Conservation (phyloP, 306 rosid species). For the Vicia faba region DNA sequence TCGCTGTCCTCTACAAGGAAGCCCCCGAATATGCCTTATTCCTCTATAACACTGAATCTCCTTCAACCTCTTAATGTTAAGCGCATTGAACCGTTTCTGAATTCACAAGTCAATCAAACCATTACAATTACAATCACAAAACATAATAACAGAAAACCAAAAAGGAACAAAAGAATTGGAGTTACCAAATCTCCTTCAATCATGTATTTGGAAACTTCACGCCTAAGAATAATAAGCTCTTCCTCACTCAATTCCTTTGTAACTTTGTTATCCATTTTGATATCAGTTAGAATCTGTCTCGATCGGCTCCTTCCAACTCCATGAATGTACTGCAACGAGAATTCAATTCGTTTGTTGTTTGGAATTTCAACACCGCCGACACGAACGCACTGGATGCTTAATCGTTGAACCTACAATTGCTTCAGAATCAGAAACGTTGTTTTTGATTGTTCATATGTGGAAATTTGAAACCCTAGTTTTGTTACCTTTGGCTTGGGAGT, state of each 20-base stretch:
- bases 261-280: slow-evolving; percentile 73
- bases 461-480: slow-evolving; percentile 14
- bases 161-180: not conserved
- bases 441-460: not conserved
- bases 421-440: not conserved
- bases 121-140: not conserved
- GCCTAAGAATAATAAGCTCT: slow-evolving; percentile 75
- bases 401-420: slow-evolving; percentile 39
- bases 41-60: slow-evolving; percentile 97
- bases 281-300: slow-evolving; percentile 62
- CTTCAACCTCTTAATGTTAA: slow-evolving; percentile 82
- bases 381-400: slow-evolving; percentile 72
- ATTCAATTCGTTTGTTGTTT: slow-evolving; percentile 81
- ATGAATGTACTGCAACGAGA: slow-evolving; percentile 84
- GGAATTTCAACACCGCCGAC: slow-evolving; percentile 95
- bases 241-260: slow-evolving; percentile 83
- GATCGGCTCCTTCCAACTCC: slow-evolving; percentile 84
- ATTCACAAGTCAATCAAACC: slow-evolving; percentile 20
- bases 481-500: slow-evolving; percentile 57
- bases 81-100: slow-evolving; percentile 86
- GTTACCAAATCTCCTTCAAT: slow-evolving; percentile 91
- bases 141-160: not conserved
- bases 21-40: slow-evolving; percentile 80
- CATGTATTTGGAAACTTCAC: slow-evolving; percentile 82
- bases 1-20: slow-evolving; percentile 94